A percentile compares a stretch with the other conserved stretches of the same genome.
Conservation (phyloP, 176 grass and related monocot species). For the Microstegium vimineum region DNA sequence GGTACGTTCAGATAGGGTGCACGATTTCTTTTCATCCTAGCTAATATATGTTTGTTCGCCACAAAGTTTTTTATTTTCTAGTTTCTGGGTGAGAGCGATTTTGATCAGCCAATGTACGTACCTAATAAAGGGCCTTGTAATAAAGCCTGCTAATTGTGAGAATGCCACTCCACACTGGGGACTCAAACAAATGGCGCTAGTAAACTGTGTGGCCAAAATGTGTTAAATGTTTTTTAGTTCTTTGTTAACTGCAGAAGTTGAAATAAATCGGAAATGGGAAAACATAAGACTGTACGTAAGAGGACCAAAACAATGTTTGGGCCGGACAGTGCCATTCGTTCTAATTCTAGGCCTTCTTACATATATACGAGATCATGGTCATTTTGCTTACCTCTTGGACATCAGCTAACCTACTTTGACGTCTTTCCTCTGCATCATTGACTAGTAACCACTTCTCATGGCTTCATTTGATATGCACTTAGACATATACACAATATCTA, state of each 20-base stretch:
- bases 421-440: too few relatives aligned
- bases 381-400: background rate
- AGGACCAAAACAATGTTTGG: background rate
- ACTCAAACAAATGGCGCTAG: background rate
- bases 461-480: too few relatives aligned
- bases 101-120: background rate
- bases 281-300: background rate
- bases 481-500: too few relatives aligned
- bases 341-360: background rate
- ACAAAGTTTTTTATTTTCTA: background rate
- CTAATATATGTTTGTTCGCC: constrained; percentile 31
- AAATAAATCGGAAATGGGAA: background rate
- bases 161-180: background rate
- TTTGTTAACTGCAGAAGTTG: background rate
- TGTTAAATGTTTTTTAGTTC: too few relatives aligned
- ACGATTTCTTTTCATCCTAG: constrained; percentile 24
- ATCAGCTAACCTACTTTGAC: background rate
- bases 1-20: constrained; percentile 13
- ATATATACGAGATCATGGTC: background rate
- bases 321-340: background rate
- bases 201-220: background rate
- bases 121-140: background rate
- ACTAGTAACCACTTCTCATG: too few relatives aligned
- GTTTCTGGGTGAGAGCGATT: background rate
- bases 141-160: background rate